Base-by-base conservation (phyloP, 164 flowering plant genomes). In the Echeveria elegans region DNA sequence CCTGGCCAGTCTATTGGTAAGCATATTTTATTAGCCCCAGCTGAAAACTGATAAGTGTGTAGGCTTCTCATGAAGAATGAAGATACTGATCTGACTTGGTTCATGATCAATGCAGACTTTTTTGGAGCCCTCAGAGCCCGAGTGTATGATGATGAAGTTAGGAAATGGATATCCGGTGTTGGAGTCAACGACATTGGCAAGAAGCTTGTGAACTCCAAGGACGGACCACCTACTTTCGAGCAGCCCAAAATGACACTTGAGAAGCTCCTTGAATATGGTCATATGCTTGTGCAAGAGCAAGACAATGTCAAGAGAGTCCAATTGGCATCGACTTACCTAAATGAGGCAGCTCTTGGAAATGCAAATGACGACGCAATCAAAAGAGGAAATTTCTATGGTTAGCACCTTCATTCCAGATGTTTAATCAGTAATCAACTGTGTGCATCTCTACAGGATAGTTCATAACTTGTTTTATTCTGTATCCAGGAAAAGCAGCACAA, bases 1-100 rank as follows among this genome's bases (percentile, higher is more conserved):
- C 82, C 81, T 29, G 81, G 81, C 6, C 85, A 81, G 69, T 81
- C 82, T n/a, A 81, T 81, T 63, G 85, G 85, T 81, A 68, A 72
- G 56, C 23, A 26, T 7, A 10, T 56, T 28, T 14, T 26, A 1
- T 56, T 2, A 56, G 19, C 32, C 31, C 61, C 28, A n/a, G n/a
- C n/a, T n/a, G n/a, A n/a, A n/a, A n/a, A 19, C 32, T 56, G 19
- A 12, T 26, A 11, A 56, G 8, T 56, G 32, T 28, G 32, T 16
- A 56, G 3, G 4, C 32, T 56, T 56, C 14, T 53, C n/a, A n/a
- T n/a, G n/a, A n/a, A n/a, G n/a, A 19, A 8, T 63, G 40, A 32
- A 32, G 5, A 10, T 11, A 2, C 26, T 6, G 43, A 63, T 29
- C 61, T 11, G 61, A 56, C 28, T 52, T 56, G 32, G 18, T 56